A percentile compares a stretch with the other conserved stretches of the same genome.
Conservation (phyloP, 257 asterid genomes). For the Solanum habrochaites region DNA sequence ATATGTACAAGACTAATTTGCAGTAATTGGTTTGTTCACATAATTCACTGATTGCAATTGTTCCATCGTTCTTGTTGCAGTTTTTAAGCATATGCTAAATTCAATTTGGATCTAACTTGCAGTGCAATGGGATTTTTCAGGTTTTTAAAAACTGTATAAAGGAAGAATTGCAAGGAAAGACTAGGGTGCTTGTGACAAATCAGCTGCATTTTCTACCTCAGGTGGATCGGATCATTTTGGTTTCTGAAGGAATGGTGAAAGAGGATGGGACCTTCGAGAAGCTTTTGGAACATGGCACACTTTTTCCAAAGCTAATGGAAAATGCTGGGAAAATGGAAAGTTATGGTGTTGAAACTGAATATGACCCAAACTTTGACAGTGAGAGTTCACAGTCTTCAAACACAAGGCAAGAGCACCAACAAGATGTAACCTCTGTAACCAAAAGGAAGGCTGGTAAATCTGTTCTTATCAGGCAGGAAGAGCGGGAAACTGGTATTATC, state of each 20-base stretch:
- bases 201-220: slow-evolving; percentile 85
- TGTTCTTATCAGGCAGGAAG: slow-evolving; percentile 79
- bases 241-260: slow-evolving; percentile 64
- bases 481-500: slow-evolving; percentile 74
- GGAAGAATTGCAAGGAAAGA: slow-evolving; percentile 64
- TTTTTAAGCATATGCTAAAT: neutral
- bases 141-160: slow-evolving; percentile 70
- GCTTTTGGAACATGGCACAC: slow-evolving; percentile 47
- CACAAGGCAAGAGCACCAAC: slow-evolving; percentile 21
- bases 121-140: slow-evolving; percentile 17
- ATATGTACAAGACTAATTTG: neutral
- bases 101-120: neutral
- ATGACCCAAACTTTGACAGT: slow-evolving; percentile 10
- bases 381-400: slow-evolving; percentile 20
- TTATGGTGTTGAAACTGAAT: slow-evolving; percentile 40
- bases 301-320: slow-evolving; percentile 75
- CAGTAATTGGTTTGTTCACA: neutral
- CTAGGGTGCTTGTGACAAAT: slow-evolving; percentile 82
- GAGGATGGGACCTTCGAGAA: slow-evolving; percentile 84
- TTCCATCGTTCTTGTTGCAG: neutral
- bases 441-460: slow-evolving; percentile 53
- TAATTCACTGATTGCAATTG: neutral
- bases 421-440: slow-evolving; percentile 21
- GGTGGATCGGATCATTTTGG: slow-evolving; percentile 63
- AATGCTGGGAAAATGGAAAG: slow-evolving; percentile 83